Evolutionary conservation across 2,329 filamentous ascomycete genomes (phyloP), one percentile per base, ranked within the genome.

Genomic region (Byssothecium circinans): DNA sequence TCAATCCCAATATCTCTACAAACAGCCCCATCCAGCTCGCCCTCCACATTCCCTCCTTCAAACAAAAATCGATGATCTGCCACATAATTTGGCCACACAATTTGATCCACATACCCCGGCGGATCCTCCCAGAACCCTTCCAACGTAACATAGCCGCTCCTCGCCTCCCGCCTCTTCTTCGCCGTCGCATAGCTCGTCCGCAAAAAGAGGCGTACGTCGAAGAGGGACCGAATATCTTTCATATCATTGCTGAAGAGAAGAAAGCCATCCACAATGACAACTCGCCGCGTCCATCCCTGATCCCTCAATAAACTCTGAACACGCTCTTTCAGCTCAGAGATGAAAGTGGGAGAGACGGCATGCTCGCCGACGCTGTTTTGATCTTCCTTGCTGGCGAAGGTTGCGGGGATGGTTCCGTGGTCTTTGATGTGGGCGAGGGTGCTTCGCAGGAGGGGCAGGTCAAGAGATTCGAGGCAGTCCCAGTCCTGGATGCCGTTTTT

Each of bases 71-170:
- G 76, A 73, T 97, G 91, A 60, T 90, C 83, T 43, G 81, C 78
- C 3, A 88, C 88, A 70, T 96, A 97, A 61, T 95, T 92, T 3
- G 92, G 92, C 94, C 94, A 99, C 4, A 99, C 94, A 45, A 99
- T 81, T 67, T 88, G 82, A 68, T 97, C 91, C 30, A 97, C 91
- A 68, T 97, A 99, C 0, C 89, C 91, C 0, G 90, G 90, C 0
- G 94, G 94, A 70, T 99, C 94, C 47, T 85, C 81, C 94, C 94
- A 99, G 74, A 96, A 99, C 22, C 91, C 92, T 63, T 96, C 78
- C 30, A 74, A 65, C 36, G 89, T 92, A 23, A 90, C 87, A 68
- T 94, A 94, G 10, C 88, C 88, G 56, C 81, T 83, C 44, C 89
- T 76, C 0, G 83, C 83, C 64, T 87, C 83, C 23, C 89, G 76